Conservation (phyloP, 139 green algal genomes). For the Picochlorum sp. region DNA sequence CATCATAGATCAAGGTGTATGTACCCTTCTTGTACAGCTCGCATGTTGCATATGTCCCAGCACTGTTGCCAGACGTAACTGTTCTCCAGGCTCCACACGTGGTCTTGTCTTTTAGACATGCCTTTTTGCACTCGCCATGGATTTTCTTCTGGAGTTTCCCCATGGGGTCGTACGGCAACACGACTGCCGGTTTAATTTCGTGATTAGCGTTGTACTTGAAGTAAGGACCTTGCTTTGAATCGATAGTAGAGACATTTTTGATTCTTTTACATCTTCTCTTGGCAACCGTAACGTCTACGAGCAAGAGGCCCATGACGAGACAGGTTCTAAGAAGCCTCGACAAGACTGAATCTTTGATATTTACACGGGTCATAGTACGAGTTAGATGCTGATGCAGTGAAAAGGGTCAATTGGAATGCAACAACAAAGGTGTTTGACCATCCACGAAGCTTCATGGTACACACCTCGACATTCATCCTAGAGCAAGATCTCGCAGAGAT, state of each 20-base stretch:
- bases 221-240: neutral
- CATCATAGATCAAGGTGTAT: neutral
- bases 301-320: neutral
- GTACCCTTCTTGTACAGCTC: neutral
- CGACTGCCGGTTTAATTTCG: neutral
- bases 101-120: neutral
- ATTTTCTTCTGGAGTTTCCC: neutral
- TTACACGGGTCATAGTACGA: neutral
- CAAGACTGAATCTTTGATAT: neutral
- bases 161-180: neutral
- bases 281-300: neutral
- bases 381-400: too few relatives aligned
- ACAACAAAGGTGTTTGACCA: too few relatives aligned
- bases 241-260: neutral
- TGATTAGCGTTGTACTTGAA: neutral
- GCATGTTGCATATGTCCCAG: neutral
- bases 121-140: neutral
- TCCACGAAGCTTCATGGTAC: too few relatives aligned
- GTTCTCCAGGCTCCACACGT: neutral
- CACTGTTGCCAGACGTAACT: neutral
- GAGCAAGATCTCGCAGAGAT: too few relatives aligned
- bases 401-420: too few relatives aligned
- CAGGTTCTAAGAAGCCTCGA: neutral
- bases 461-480: too few relatives aligned
- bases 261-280: neutral